Base-by-base conservation (phyloP, 1,284 basidiomycete species). In the Termitomyces sp. region DNA sequence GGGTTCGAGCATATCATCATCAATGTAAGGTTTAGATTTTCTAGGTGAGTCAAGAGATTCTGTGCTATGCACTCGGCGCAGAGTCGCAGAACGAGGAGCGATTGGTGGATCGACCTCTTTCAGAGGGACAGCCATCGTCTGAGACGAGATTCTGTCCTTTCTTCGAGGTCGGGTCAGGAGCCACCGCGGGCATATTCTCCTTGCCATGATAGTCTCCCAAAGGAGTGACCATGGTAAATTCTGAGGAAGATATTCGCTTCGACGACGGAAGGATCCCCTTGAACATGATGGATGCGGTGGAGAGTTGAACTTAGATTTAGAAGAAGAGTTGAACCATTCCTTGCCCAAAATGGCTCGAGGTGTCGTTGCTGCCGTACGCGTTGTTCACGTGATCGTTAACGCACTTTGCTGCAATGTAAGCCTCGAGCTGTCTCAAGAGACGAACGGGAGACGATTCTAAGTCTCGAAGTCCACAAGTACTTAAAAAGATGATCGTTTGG, bases 241-340 rank as follows among this genome's bases (percentile, higher is more conserved):
- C 86, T 2, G 78, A 69, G 28, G 81, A 80, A 28, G 80, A 71
- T 49, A 81, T 63, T 61, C 86, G 75, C 66, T 83, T 81, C 3
- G 79, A 77, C 8, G 84, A 77, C 9, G 84, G 83, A 38, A 88
- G 71, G 55, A 88, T 87, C 58, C 77, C 78, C 69, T 87, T 88
- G 72, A 88, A 88, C 86, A 88, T 88, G 62, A 62, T 68, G 24
- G 33, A 24, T n/a, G n/a, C n/a, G 21, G 28, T 11, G 34, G 40
- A 46, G 26, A 44, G 56, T 54, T 49, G 55, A 61, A 35, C 45
- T 46, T 24, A 5, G 5, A 24, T 5, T 24, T 35, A 45, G 8
- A 28, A 14, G 21, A 9, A 16, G 35, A 65, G 66, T 64, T 63
- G 62, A 63, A 65, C 50, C 49, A 49, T 19, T 14, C 31, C 46